Conservation (phyloP, 23 red algal species). For the Gracilaria domingensis region DNA sequence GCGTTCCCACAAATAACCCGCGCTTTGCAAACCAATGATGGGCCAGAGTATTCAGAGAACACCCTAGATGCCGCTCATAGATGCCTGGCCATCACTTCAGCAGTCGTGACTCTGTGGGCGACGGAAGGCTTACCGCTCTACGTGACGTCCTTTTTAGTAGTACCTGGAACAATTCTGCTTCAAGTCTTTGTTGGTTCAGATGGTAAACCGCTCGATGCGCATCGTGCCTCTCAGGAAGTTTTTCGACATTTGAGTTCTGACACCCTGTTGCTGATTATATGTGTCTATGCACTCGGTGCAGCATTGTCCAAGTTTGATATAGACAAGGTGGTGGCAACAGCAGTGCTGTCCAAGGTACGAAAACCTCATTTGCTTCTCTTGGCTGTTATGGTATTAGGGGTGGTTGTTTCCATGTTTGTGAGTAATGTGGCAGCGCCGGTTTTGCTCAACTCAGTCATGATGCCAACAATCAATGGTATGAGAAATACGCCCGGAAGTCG, state of each 20-base stretch:
- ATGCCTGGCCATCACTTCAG: slow-evolving; percentile 76
- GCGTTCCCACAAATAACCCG: slow-evolving; percentile 29
- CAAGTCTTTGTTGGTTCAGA: slow-evolving; percentile 79
- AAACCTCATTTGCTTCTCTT: slow-evolving; percentile 74
- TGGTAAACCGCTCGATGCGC: slow-evolving; percentile 67
- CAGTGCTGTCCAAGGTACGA: slow-evolving; percentile 67
- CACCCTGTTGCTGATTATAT: slow-evolving; percentile 92
- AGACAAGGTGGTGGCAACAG: slow-evolving; percentile 77
- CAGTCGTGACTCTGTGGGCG: slow-evolving; percentile 87
- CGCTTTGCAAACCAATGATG: slow-evolving; percentile 35
- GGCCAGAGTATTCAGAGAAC: slow-evolving; percentile 29
- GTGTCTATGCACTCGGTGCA: slow-evolving; percentile 88
- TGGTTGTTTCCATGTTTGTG: slow-evolving; percentile 90
- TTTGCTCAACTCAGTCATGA: slow-evolving; percentile 87
- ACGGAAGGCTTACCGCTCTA: slow-evolving; percentile 92
- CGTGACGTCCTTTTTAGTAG: slow-evolving; percentile 90
- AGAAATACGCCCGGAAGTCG: slow-evolving; percentile 21
- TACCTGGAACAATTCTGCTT: slow-evolving; percentile 63
- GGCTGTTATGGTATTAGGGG: slow-evolving; percentile 83
- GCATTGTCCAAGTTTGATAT: slow-evolving; percentile 89
- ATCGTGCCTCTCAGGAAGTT: slow-evolving; percentile 74
- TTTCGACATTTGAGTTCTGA: slow-evolving; percentile 79
- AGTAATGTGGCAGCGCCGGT: slow-evolving; percentile 98
- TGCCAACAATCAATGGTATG: slow-evolving; percentile 80
- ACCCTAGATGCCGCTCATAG: slow-evolving; percentile 86